Percentiles rank a stretch among this genome's conserved stretches.
Evolutionary conservation across 2,329 filamentous ascomycete genomes (phyloP).

Genomic region (Dissoconium aciculare): DNA sequence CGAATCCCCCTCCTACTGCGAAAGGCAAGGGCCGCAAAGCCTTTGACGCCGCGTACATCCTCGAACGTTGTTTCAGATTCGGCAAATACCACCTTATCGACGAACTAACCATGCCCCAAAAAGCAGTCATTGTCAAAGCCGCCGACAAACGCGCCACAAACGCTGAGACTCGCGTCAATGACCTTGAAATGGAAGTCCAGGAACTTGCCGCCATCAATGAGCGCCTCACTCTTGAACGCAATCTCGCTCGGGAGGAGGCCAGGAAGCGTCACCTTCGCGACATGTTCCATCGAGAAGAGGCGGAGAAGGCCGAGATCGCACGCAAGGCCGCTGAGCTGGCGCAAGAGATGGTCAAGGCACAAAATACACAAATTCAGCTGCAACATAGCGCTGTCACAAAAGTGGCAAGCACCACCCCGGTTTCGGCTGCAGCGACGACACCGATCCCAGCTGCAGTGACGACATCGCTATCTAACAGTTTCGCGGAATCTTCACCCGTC

Average conservation of each 20-base stretch:
- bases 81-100: constrained; percentile 1
- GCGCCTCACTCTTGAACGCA: background rate
- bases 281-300: background rate
- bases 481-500: background rate
- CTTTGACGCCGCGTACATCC: background rate
- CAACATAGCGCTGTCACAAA: too few species aligned
- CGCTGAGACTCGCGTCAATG: background rate
- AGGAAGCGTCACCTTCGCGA: constrained; percentile 1
- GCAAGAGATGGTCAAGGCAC: background rate
- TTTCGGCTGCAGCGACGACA: too few species aligned
- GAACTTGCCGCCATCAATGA: background rate
- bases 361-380: too few species aligned
- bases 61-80: background rate
- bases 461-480: background rate
- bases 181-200: background rate
- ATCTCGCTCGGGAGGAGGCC: background rate
- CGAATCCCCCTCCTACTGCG: too few species aligned
- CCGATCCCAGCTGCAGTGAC: too few species aligned
- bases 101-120: background rate
- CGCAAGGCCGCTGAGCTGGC: background rate
- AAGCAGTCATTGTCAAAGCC: background rate
- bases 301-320: background rate
- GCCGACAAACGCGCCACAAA: background rate
- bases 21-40: background rate
- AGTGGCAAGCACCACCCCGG: too few species aligned